Evolutionary conservation across 805 yeast genomes (phyloP).

Genomic region (Teunomyces tritomae): DNA sequence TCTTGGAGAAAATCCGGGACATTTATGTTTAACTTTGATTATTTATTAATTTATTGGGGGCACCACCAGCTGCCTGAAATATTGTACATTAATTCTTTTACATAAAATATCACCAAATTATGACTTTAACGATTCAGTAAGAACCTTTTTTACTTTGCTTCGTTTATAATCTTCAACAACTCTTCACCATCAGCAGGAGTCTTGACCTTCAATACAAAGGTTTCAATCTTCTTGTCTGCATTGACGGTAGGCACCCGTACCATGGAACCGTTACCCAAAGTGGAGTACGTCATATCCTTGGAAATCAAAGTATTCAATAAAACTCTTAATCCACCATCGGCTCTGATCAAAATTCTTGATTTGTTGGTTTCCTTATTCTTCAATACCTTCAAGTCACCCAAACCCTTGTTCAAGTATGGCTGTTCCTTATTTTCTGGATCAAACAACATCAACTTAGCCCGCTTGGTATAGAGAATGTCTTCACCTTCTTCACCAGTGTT

Average conservation of each 20-base stretch:
- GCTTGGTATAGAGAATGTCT: conserved; percentile 56
- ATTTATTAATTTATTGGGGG: not conserved
- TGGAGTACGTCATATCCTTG: conserved; percentile 56
- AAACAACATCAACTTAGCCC: conserved; percentile 68
- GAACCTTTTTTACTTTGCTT: conserved; percentile 15
- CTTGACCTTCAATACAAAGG: conserved; percentile 75
- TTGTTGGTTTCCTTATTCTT: conserved; percentile 59
- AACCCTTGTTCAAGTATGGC: conserved; percentile 64
- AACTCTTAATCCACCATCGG: conserved; percentile 85
- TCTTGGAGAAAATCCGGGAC: conserved; percentile 25
- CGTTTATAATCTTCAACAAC: conserved; percentile 36
- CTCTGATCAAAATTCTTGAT: conserved; percentile 71
- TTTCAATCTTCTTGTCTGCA: conserved; percentile 51
- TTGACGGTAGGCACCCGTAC: conserved; percentile 67
- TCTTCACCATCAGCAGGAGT: conserved; percentile 65
- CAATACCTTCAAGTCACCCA: conserved; percentile 79
- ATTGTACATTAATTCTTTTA: conserved; percentile 4
- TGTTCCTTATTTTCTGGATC: conserved; percentile 46
- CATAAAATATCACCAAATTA: not conserved
- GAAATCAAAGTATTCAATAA: conserved; percentile 65
- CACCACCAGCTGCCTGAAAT: not conserved
- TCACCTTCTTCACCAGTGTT: conserved; percentile 86
- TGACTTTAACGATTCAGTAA: not conserved
- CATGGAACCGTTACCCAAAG: conserved; percentile 61
- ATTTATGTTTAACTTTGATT: conserved; percentile 3